Conservation (phyloP, 306 rosid species). For the Comarum palustre region DNA sequence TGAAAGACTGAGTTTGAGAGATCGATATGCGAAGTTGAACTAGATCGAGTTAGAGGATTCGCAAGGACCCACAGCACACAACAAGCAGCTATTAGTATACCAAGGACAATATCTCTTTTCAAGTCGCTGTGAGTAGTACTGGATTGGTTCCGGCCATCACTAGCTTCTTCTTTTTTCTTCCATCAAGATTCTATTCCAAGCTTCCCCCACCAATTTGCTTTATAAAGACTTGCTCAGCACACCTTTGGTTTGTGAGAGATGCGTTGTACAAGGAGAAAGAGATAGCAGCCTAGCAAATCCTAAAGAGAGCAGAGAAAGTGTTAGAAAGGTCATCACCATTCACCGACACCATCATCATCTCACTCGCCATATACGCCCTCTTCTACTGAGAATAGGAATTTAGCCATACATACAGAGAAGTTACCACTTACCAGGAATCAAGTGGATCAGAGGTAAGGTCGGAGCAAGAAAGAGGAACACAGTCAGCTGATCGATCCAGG, state of each 20-base stretch:
- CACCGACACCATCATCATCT: background rate
- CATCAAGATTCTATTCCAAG: conserved; percentile 44
- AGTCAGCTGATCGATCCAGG: background rate
- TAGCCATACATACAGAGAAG: background rate
- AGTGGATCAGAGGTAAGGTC: conserved; percentile 7
- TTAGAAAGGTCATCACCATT: background rate
- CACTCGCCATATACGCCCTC: background rate
- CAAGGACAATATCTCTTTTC: conserved; percentile 63
- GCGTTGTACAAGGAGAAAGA: conserved; percentile 11
- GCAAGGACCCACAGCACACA: background rate
- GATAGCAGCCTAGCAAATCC: background rate
- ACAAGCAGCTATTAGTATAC: background rate
- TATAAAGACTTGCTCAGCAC: conserved; percentile 48
- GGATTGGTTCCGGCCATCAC: background rate
- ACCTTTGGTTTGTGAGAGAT: conserved; percentile 38
- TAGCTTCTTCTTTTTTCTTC: conserved; percentile 16
- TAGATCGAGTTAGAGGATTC: background rate
- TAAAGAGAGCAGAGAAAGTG: background rate
- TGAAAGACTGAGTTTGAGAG: background rate
- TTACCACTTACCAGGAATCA: background rate
- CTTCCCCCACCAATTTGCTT: conserved; percentile 31
- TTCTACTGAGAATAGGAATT: background rate
- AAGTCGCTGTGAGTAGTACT: conserved; percentile 46
- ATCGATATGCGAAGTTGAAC: background rate
- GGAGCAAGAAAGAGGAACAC: background rate